phyloP scores from a whole-genome alignment of 192 early-diverging fungal species.

The Glomus cerebriforme region DNA sequence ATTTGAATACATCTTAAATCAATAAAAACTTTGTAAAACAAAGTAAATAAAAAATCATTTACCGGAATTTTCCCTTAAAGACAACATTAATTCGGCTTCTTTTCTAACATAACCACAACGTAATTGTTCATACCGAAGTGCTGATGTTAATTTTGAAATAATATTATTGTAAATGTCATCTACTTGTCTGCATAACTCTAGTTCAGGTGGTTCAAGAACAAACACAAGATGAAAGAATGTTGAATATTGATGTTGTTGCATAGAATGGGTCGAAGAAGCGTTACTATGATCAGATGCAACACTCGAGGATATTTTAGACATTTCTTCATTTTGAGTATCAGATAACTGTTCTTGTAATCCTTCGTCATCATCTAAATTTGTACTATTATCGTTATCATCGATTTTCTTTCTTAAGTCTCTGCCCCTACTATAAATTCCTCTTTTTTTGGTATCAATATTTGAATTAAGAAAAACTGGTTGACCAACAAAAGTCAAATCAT shows the following conservation, averaged over 20 bases:
- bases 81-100: slow-evolving; percentile 74
- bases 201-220: slow-evolving; percentile 57
- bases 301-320: not conserved
- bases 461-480: slow-evolving; percentile 53
- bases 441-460: slow-evolving; percentile 42
- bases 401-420: slow-evolving; percentile 37
- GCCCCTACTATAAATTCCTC: slow-evolving; percentile 31
- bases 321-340: not conserved
- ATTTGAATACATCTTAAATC: not conserved
- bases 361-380: slow-evolving; percentile 58
- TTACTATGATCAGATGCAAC: slow-evolving; percentile 23
- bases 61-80: slow-evolving; percentile 64
- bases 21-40: not conserved
- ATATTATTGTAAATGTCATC: slow-evolving; percentile 73
- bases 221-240: slow-evolving; percentile 82
- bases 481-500: slow-evolving; percentile 84
- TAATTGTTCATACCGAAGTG: slow-evolving; percentile 77
- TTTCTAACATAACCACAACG: slow-evolving; percentile 72
- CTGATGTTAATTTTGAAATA: slow-evolving; percentile 67
- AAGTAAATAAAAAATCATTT: slow-evolving; percentile 32
- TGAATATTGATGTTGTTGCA: slow-evolving; percentile 46
- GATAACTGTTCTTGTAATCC: slow-evolving; percentile 35
- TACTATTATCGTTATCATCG: slow-evolving; percentile 57
- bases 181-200: slow-evolving; percentile 59
- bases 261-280: slow-evolving; percentile 22